These are phyloP conservation scores for Colletotrichum horii DNA, from an alignment of 2,329 filamentous ascomycete genomes.

Conservation along the genomic window DNA sequence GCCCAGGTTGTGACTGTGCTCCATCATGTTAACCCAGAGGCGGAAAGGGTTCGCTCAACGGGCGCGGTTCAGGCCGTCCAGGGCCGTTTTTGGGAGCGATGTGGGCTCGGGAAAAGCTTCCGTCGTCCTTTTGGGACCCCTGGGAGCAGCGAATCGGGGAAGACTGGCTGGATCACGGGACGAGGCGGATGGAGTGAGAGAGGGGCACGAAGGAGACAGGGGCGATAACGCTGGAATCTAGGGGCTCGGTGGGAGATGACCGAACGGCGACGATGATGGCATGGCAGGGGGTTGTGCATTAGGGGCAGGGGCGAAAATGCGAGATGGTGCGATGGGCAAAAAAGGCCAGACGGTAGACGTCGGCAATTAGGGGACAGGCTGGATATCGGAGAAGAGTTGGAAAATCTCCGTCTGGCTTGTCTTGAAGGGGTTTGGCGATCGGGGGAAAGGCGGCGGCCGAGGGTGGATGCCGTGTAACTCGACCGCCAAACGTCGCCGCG, in stretches of 20 bases:
- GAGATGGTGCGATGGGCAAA: neutral
- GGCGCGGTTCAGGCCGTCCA: neutral
- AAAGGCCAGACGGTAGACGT: neutral
- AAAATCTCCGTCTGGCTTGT: neutral
- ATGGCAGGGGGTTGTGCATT: neutral
- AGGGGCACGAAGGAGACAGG: neutral
- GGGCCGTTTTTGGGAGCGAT: neutral
- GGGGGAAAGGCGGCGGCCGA: neutral
- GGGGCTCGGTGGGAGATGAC: neutral
- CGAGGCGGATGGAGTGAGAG: neutral
- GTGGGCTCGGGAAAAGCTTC: neutral
- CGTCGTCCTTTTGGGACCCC: neutral
- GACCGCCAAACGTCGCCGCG: neutral
- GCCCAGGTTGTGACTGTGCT: neutral
- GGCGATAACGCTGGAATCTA: slow-evolving; percentile 16
- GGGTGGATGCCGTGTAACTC: slow-evolving; percentile 1
- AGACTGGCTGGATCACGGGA: neutral
- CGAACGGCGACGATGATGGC: slow-evolving; percentile 6
- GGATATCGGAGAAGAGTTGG: neutral
- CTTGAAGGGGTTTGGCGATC: neutral
- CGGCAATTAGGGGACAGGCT: neutral
- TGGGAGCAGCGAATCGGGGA: neutral
- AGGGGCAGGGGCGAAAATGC: neutral
- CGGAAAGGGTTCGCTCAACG: neutral
- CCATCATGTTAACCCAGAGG: neutral